These are phyloP conservation scores for Paxillus ammoniavirescens DNA, from an alignment of 768 basidiomycete species.

Conservation along the genomic window DNA sequence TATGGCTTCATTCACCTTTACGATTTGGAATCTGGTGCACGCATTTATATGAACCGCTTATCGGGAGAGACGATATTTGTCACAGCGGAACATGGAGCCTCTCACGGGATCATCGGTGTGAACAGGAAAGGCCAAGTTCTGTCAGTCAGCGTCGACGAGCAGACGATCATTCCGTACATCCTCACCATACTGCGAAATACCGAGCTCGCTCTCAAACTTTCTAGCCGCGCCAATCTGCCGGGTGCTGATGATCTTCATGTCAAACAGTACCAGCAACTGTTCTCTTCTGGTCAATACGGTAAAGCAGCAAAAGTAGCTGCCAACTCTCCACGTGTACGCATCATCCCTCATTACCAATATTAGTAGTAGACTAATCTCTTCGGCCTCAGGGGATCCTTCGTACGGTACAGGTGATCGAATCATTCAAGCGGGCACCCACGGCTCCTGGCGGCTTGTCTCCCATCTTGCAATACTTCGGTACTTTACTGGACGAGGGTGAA, in stretches of 20 bases:
- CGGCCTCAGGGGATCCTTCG: slow-evolving; percentile 80
- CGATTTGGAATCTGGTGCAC: slow-evolving; percentile 94
- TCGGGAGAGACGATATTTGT: slow-evolving; percentile 99
- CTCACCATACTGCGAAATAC: slow-evolving; percentile 92
- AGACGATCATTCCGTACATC: slow-evolving; percentile 94
- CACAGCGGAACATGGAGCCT: slow-evolving; percentile 92
- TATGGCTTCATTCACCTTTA: slow-evolving; percentile 99
- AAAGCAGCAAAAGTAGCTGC: slow-evolving; percentile 98
- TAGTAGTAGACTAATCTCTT: slow-evolving; percentile 2
- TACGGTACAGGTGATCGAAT: slow-evolving; percentile 92
- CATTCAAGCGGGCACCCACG: slow-evolving; percentile 92
- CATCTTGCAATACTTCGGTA: slow-evolving; percentile 97
- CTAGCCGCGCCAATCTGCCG: slow-evolving; percentile 92
- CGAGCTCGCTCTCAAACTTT: slow-evolving; percentile 96
- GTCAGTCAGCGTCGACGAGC: slow-evolving; percentile 95
- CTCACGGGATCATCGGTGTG: slow-evolving; percentile 96
- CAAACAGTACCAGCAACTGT: slow-evolving; percentile 90
- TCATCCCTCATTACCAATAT: neutral
- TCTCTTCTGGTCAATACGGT: slow-evolving; percentile 82
- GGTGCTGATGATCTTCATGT: slow-evolving; percentile 97
- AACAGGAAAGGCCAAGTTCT: slow-evolving; percentile 99
- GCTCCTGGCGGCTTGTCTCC: slow-evolving; percentile 89
- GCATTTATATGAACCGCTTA: slow-evolving; percentile 99
- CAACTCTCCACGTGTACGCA: slow-evolving; percentile 83
- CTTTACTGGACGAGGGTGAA: slow-evolving; percentile 95